Evolutionary conservation across 805 yeast species (phyloP).

Genomic region (Yamadazyma tumulicola): DNA sequence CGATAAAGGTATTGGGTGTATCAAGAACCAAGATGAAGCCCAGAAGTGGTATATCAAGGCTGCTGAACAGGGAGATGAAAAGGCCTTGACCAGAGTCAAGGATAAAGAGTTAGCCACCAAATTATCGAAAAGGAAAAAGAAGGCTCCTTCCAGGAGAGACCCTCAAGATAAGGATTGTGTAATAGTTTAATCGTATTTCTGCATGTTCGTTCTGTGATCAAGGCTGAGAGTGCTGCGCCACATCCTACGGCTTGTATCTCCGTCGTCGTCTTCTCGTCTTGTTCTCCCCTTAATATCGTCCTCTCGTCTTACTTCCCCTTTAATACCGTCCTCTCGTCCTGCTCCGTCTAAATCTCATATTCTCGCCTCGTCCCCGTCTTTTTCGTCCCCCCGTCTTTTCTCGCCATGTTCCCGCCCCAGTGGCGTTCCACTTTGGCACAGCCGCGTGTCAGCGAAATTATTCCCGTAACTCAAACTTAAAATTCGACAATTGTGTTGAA

Average conservation of each 20-base stretch:
- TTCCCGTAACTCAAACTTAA: too few relatives aligned
- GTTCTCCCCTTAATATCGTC: too few relatives aligned
- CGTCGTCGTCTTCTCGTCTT: too few relatives aligned
- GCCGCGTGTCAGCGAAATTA: too few relatives aligned
- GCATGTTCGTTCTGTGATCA: too few relatives aligned
- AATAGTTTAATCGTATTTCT: slow-evolving; percentile 21
- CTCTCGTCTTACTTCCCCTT: neutral
- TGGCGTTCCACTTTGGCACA: neutral
- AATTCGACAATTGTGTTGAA: too few relatives aligned
- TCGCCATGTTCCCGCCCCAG: neutral
- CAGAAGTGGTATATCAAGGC: slow-evolving; percentile 75
- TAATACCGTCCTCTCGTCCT: neutral
- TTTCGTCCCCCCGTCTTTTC: neutral
- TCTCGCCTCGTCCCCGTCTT: neutral
- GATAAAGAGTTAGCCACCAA: slow-evolving; percentile 30
- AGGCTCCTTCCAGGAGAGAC: slow-evolving; percentile 1
- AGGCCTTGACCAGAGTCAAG: slow-evolving; percentile 29
- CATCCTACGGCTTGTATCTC: too few relatives aligned
- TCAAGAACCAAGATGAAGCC: slow-evolving; percentile 52
- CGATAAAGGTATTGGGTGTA: slow-evolving; percentile 87
- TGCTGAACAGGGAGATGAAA: slow-evolving; percentile 51
- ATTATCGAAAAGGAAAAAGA: slow-evolving; percentile 24
- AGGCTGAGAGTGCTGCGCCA: too few relatives aligned
- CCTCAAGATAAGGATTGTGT: slow-evolving; percentile 42
- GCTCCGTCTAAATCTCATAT: too few relatives aligned